Evolutionary conservation across 345 rosid genomes (phyloP).

Genomic region (Aquilaria malaccensis): DNA sequence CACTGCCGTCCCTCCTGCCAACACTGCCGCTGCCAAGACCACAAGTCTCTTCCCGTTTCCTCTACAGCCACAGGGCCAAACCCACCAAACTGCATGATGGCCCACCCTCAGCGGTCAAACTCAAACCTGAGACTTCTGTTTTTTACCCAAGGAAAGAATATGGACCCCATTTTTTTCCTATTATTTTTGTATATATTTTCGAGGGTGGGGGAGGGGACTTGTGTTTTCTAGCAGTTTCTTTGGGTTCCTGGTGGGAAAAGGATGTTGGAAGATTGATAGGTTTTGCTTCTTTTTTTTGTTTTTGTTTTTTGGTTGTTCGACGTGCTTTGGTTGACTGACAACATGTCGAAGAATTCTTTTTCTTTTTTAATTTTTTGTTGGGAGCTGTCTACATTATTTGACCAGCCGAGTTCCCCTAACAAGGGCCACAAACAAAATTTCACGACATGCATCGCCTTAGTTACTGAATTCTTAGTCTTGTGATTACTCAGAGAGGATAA

Average conservation of each 20-base stretch:
- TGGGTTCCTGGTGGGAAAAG: not conserved
- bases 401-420: too few relatives aligned
- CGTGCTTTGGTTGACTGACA: too few relatives aligned
- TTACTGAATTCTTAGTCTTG: too few relatives aligned
- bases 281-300: constrained; percentile 2
- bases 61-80: constrained; percentile 23
- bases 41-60: constrained; percentile 23
- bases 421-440: too few relatives aligned
- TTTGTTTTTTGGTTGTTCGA: not conserved
- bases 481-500: too few relatives aligned
- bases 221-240: constrained; percentile 4
- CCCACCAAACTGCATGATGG: constrained; percentile 29
- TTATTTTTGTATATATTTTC: constrained; percentile 12
- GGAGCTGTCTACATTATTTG: not conserved
- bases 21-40: constrained; percentile 8
- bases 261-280: not conserved
- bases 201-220: constrained; percentile 1
- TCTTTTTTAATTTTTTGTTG: not conserved
- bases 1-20: constrained; percentile 20
- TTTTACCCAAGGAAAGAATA: not conserved
- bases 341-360: not conserved
- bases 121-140: too few relatives aligned
- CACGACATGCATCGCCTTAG: too few relatives aligned
- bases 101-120: not conserved
- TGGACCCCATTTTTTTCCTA: not conserved